Base-by-base conservation (phyloP, 164 flowering plant species). In the Piper longum region DNA sequence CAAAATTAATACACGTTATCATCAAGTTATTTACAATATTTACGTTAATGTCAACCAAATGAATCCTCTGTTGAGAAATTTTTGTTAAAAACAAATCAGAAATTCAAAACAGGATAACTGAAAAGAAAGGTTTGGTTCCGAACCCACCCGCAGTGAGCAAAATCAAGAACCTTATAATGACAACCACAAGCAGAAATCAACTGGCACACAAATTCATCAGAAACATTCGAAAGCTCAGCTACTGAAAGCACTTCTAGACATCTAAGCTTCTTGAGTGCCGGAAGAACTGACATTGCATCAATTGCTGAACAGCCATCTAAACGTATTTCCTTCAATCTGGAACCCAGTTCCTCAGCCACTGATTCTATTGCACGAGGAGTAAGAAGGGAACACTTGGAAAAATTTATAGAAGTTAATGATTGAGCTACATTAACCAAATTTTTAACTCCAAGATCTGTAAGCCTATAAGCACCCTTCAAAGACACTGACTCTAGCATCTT, bases 361-460 rank as follows among this genome's bases (percentile, higher is more conserved):
- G 40, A 62, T 26, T 75, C 65, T 59, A 90, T 81, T 51, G 89
- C 79, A 56, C 71, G 45, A 56, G 76, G 67, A 0, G 93, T 81
- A 43, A 93, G 70, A 74, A 90, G 81, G 36, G 96, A 83, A 72
- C 99, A 93, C 67, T 82, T 85, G 57, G 82, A 74, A 69, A 93
- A 85, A 79, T 90, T 87, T 54, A 93, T 55, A 54, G 95, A 90
- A 54, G 74, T 76, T 26, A 93, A 71, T 51, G 67, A 64, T 56
- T 96, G 92, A 7, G 96, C 88, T 62, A 96, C 75, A 57, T 80
- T 64, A 41, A 78, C 79, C 67, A 93, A 81, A 54, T 81, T 73
- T 19, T 59, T 67, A 26, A 90, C 68, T 62, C 96, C 99, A 70
- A 12, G 72, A 80, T 93, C 96, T 16, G 97, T 71, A 70, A 93